Conservation (phyloP, 2,329 filamentous ascomycete genomes). For the Magnaporthiopsis incrustans region DNA sequence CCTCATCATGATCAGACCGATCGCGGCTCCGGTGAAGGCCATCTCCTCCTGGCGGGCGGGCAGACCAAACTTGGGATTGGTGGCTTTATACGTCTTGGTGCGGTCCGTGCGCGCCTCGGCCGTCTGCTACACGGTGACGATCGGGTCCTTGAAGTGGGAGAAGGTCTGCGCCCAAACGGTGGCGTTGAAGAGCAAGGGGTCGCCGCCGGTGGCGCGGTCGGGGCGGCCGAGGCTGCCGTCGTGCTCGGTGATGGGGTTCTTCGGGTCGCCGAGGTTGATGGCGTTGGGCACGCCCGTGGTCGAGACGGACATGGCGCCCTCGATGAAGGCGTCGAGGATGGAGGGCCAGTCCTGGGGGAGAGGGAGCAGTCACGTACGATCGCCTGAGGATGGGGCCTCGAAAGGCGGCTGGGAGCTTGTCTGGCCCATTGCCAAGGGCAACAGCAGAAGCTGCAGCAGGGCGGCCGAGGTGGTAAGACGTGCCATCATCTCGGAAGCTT, state of each 20-base stretch:
- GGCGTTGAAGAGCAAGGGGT: slow-evolving; percentile 25
- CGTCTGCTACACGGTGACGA: too few species aligned
- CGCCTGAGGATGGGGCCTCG: neutral
- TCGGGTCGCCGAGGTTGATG: slow-evolving; percentile 22
- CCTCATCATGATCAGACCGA: too few species aligned
- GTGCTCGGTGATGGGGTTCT: slow-evolving; percentile 24
- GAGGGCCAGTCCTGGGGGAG: slow-evolving; percentile 6
- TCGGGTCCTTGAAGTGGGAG: too few species aligned
- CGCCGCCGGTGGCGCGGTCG: slow-evolving; percentile 22
- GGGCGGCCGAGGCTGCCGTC: slow-evolving; percentile 25
- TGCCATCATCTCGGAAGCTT: too few species aligned
- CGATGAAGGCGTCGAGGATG: slow-evolving; percentile 32
- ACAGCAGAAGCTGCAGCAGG: neutral
- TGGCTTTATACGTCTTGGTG: too few species aligned
- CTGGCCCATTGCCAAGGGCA: neutral
- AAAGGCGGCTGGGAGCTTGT: neutral
- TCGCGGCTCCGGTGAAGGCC: too few species aligned
- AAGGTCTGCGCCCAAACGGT: neutral
- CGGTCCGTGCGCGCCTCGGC: too few species aligned
- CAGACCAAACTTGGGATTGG: too few species aligned
- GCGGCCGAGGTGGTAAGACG: too few species aligned
- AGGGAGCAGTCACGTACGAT: neutral
- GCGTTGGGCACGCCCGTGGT: slow-evolving; percentile 34
- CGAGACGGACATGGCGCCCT: slow-evolving; percentile 32
- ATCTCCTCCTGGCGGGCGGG: too few species aligned